Evolutionary conservation across 768 basidiomycete species (phyloP).

Genomic region (Mycena kentingensis): DNA sequence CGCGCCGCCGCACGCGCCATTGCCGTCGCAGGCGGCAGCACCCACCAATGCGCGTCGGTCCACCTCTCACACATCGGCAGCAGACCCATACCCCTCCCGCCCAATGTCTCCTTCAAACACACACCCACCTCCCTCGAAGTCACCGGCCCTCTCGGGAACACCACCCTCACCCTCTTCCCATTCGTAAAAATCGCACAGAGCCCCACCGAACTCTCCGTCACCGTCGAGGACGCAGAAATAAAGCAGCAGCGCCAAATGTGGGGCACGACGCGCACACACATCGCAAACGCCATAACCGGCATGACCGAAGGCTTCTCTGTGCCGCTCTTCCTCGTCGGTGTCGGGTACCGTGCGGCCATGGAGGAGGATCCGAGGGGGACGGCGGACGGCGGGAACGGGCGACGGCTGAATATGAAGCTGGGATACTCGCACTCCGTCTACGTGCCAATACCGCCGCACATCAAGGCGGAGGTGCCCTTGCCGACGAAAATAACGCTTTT

Average conservation of each 20-base stretch:
- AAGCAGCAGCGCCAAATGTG: constrained; percentile 88
- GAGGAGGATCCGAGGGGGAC: constrained; percentile 77
- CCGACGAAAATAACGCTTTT: constrained; percentile 83
- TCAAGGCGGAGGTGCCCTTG: constrained; percentile 76
- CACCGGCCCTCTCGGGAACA: constrained; percentile 23
- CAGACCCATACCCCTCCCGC: constrained; percentile 32
- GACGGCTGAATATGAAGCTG: constrained; percentile 86
- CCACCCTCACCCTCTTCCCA: constrained; percentile 2
- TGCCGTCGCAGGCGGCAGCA: too few relatives aligned
- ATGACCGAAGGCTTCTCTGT: constrained; percentile 87
- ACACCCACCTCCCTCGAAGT: constrained; percentile 18
- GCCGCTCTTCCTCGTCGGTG: constrained; percentile 88
- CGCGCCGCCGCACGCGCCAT: too few relatives aligned
- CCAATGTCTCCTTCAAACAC: constrained; percentile 13
- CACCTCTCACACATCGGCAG: constrained; percentile 39
- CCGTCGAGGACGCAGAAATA: constrained; percentile 65
- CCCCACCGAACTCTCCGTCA: constrained; percentile 41
- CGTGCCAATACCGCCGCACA: constrained; percentile 79
- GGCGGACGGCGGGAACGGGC: constrained; percentile 56
- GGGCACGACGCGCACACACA: constrained; percentile 92
- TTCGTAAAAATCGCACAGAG: constrained; percentile 25
- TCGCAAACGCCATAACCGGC: constrained; percentile 86
- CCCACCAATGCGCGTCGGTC: constrained; percentile 13
- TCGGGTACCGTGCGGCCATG: constrained; percentile 87
- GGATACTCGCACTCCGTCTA: constrained; percentile 89